Conservation (phyloP, 352 stramenopile species). For the Globisporangium alternatum region DNA sequence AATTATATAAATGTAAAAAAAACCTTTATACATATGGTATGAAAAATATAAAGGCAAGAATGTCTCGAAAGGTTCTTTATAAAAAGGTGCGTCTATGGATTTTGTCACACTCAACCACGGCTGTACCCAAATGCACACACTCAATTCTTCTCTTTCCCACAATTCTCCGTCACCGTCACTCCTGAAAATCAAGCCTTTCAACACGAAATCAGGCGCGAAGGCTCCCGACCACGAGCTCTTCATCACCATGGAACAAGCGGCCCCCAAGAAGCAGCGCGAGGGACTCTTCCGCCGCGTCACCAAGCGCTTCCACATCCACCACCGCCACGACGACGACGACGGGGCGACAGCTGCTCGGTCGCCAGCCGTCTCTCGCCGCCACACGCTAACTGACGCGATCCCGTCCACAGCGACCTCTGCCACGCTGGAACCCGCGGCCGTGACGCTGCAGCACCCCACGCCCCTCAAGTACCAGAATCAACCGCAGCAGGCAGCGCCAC, state of each 20-base stretch:
- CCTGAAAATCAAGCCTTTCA: neutral
- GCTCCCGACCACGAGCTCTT: neutral
- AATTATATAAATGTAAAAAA: no score
- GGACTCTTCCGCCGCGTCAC: neutral
- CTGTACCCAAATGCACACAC: no score
- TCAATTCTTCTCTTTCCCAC: no score
- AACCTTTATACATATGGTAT: no score
- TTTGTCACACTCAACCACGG: no score
- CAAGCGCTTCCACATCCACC: slow-evolving; percentile 4
- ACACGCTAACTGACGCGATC: slow-evolving; percentile 4
- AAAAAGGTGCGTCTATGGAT: no score
- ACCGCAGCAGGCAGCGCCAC: neutral
- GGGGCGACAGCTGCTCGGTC: slow-evolving; percentile 3
- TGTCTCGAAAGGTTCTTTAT: no score
- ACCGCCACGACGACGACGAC: neutral
- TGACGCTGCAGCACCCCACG: neutral
- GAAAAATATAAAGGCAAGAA: no score
- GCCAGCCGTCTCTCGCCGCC: neutral
- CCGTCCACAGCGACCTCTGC: slow-evolving; percentile 5
- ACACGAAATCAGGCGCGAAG: neutral
- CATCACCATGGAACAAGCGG: neutral
- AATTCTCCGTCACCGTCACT: neutral
- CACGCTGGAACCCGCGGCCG: neutral
- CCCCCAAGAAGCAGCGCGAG: slow-evolving; percentile 3
- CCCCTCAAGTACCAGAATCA: neutral